Evolutionary conservation across 2,329 filamentous ascomycete genomes (phyloP), one percentile per base, ranked within the genome.

Genomic region (Trichoderma koningii): DNA sequence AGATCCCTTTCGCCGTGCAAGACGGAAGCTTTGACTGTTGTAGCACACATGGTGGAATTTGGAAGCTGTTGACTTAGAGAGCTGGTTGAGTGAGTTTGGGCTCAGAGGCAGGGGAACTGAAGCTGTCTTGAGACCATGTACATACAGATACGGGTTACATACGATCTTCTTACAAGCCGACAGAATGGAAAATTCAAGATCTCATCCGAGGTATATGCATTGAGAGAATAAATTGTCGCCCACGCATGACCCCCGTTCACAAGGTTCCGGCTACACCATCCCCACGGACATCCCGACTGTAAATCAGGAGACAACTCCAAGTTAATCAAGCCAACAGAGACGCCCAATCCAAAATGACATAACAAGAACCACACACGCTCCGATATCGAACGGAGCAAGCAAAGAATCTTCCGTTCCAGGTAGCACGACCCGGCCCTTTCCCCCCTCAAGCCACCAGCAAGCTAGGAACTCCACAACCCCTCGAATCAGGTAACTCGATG

Each of bases 1-100:
- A 86, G 77, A 48, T 85, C 82, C 68, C 77, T 79, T 55, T 78
- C 79, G 17, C 80, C 83, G 68, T 84, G 78, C n/a, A 86, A 79
- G 63, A 86, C 82, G 19, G 84, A 85, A 19, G 83, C 82, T 68
- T 77, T 78, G 30, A 83, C 78, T 41, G 34, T 60, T 38, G 59
- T 42, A 28, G 48, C 55, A 47, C 61, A 66, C 65, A 66, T 66
- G 34, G 7, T 55, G 48, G 12, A 12, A 38, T 28, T 59, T 34
- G 44, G 9, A 34, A 9, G 14, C n/a, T 7, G 26, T 30, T n/a
- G 26, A 38, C 14, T 3, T 5, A 38, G 34, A 38, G 12, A 14
- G 3, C 12, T 3, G 5, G 12, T 14, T 38, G 26, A 3, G 6
- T 3, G 26, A 12, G 21, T 2, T 55, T 44, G 52, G 38, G 52